phyloP scores from a whole-genome alignment of 352 stramenopile genomes.

The Phytopythium cucurbitacearum region DNA sequence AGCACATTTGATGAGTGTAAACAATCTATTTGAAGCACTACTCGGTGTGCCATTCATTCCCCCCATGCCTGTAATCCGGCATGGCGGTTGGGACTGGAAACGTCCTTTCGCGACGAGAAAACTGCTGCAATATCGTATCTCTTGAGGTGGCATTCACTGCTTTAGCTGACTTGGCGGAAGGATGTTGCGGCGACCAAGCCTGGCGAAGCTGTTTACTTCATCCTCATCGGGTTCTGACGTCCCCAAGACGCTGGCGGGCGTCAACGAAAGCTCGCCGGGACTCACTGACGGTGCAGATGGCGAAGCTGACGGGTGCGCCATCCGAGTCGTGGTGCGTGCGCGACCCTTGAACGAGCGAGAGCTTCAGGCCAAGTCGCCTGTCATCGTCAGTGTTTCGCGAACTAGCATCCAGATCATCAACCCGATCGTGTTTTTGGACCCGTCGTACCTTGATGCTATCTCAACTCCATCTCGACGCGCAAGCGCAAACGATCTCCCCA shows the following conservation, averaged over 20 bases:
- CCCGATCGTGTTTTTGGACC: conserved; percentile 51
- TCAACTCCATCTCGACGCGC: conserved; percentile 12
- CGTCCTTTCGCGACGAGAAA: too few relatives aligned
- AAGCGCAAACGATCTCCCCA: conserved; percentile 17
- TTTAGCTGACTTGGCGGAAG: background rate
- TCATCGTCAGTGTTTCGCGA: conserved; percentile 51
- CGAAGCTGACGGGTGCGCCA: conserved; percentile 31
- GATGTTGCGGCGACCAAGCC: conserved; percentile 12
- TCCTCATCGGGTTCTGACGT: too few relatives aligned
- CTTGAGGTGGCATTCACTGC: background rate
- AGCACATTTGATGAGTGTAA: too few relatives aligned
- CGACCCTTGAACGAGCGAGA: conserved; percentile 62
- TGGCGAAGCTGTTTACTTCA: conserved; percentile 14
- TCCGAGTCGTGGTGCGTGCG: conserved; percentile 72
- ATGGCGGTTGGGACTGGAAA: too few relatives aligned
- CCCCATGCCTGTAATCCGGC: too few relatives aligned
- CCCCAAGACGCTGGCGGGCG: background rate
- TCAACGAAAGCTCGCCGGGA: background rate
- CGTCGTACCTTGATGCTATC: conserved; percentile 39
- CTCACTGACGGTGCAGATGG: background rate
- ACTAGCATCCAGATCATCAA: conserved; percentile 60
- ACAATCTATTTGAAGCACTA: too few relatives aligned
- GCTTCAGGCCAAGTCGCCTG: conserved; percentile 32
- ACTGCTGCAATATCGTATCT: background rate
- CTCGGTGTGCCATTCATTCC: too few relatives aligned